A percentile compares a stretch with the other conserved stretches of the same genome.
phyloP scores from a whole-genome alignment of 768 basidiomycete species.

The Mycena latifolia region DNA sequence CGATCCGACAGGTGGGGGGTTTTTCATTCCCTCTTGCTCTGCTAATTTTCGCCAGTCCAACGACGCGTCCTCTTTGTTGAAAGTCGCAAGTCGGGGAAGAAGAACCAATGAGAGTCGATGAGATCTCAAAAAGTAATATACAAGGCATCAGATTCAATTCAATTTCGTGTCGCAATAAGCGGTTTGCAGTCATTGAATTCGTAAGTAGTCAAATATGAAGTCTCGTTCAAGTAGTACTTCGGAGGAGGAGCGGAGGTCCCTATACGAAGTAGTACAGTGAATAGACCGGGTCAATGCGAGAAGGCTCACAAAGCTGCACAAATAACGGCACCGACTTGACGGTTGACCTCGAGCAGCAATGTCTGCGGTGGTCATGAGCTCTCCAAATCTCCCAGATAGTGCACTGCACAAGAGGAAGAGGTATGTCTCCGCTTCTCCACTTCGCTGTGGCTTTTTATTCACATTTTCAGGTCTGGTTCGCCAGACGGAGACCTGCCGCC shows the following conservation, averaged over 20 bases:
- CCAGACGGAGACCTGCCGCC: constrained; percentile 56
- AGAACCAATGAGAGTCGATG: constrained; percentile 34
- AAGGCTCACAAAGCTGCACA: too few relatives aligned
- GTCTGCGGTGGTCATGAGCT: constrained; percentile 25
- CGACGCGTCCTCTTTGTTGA: constrained; percentile 83
- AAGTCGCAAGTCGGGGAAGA: constrained; percentile 79
- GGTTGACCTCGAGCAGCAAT: too few relatives aligned
- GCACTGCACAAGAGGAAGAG: constrained; percentile 62
- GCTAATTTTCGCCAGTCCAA: constrained; percentile 61
- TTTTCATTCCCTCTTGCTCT: neutral
- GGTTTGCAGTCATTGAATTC: too few relatives aligned
- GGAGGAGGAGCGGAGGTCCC: too few relatives aligned
- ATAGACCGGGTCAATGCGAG: too few relatives aligned
- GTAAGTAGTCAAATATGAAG: too few relatives aligned
- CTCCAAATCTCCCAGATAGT: constrained; percentile 12
- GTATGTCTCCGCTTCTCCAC: constrained; percentile 40
- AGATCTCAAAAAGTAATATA: too few relatives aligned
- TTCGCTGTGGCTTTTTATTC: constrained; percentile 3
- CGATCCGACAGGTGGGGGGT: constrained; percentile 81
- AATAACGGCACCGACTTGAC: too few relatives aligned
- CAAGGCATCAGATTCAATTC: too few relatives aligned
- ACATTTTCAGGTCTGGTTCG: constrained; percentile 60
- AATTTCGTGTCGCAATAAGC: too few relatives aligned
- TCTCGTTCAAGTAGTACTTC: too few relatives aligned
- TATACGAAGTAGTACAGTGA: too few relatives aligned